Evolutionary conservation across 2,329 filamentous ascomycete genomes (phyloP).

Genomic region (Apiospora saccharicola): DNA sequence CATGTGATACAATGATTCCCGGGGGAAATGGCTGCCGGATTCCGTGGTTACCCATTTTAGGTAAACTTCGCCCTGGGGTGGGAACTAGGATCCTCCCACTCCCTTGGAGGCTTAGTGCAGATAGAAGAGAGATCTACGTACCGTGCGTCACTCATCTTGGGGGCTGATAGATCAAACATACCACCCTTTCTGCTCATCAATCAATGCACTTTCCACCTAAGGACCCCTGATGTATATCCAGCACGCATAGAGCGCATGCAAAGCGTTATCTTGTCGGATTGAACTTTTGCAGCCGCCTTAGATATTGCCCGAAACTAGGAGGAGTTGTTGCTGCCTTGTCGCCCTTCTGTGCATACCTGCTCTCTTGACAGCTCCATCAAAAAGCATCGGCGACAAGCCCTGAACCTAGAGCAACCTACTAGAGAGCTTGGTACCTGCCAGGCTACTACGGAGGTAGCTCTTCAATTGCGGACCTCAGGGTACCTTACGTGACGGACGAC

Average conservation of each 20-base stretch:
- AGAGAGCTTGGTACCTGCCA: constrained; percentile 4
- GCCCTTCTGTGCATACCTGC: neutral
- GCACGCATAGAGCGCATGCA: constrained; percentile 7
- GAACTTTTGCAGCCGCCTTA: neutral
- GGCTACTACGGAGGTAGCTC: constrained; percentile 3
- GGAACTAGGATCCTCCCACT: neutral
- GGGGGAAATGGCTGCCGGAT: constrained; percentile 7
- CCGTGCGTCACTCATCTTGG: constrained; percentile 18
- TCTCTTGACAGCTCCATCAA: constrained; percentile 12
- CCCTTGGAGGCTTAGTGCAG: constrained; percentile 9
- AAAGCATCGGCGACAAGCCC: constrained; percentile 19
- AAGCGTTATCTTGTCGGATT: neutral
- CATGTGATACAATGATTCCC: constrained; percentile 12
- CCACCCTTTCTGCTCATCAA: neutral
- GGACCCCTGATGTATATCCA: neutral
- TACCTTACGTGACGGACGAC: constrained; percentile 20
- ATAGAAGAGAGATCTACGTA: neutral
- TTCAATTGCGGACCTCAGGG: constrained; percentile 18
- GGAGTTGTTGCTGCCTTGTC: constrained; percentile 5
- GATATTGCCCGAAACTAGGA: neutral
- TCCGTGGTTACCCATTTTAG: constrained; percentile 1
- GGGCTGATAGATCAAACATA: constrained; percentile 16
- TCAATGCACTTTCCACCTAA: neutral
- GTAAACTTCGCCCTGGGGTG: neutral
- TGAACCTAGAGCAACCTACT: neutral